Base-by-base conservation (phyloP, 805 yeast genomes). In the Lipomyces starkeyi region DNA sequence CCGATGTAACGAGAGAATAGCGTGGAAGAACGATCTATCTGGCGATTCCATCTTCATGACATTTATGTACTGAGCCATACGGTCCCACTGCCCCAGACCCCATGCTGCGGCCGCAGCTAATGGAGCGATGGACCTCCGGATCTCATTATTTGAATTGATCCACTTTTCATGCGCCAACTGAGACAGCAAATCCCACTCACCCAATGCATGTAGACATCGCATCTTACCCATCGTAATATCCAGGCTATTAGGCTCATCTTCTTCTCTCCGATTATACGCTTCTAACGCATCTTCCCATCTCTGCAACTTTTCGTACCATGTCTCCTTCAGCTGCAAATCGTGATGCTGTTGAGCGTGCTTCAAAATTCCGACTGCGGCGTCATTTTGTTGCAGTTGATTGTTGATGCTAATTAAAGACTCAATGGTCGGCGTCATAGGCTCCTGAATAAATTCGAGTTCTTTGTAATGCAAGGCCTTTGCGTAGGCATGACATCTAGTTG, bases 51-150 rank as follows among this genome's bases (percentile, higher is more conserved):
- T 82, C 73, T 91, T 91, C 97, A 95, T 93, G 1, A 91, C 97
- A 71, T 87, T 82, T 64, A 94, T 93, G 74, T 93, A 95, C 7
- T 90, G 86, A 74, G 91, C 98, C 93, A 96, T 93, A 74, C 91
- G 84, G 72, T 93, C 97, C 99, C 99, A 96, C 76, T 91, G 95
- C 1, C 94, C 94, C 55, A 96, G 82, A 17, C 98, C 98, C 99
- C 99, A 95, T 0, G 98, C 92, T 0, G 99, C 98, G 1, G 98
- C 98, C 0, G 99, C 99, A 0, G 98, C 99, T 63, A 96, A 81
- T 0, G 99, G 98, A 1, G 99, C 99, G 73, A 95, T 93, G 5
- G 89, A 86, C 65, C 97, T 83, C 73, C 88, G 86, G 53, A 87
- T 86, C 20, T 92, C 97, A 35, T 88, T 83, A 1, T 91, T 83